Conservation (phyloP, 2,329 filamentous ascomycete genomes). For the Elsinoe fawcettii region DNA sequence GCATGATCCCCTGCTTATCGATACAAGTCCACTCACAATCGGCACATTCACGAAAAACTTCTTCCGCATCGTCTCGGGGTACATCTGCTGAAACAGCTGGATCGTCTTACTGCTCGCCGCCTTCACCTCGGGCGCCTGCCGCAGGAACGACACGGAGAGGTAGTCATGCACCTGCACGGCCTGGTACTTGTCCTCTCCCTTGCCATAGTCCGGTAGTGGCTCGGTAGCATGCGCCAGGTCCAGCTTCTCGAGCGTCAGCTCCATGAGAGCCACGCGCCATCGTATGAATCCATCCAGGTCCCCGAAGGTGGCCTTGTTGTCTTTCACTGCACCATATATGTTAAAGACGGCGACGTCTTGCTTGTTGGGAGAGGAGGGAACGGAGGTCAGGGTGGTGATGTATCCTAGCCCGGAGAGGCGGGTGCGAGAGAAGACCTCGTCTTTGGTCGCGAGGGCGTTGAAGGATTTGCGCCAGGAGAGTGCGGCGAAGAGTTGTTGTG, state of each 20-base stretch:
- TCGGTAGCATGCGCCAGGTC: constrained; percentile 60
- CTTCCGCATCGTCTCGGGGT: constrained; percentile 79
- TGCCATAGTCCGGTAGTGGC: constrained; percentile 60
- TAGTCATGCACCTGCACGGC: constrained; percentile 94
- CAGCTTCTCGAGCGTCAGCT: constrained; percentile 69
- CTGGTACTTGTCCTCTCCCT: constrained; percentile 70
- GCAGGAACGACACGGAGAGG: constrained; percentile 75
- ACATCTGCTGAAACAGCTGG: constrained; percentile 68
- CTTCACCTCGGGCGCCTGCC: constrained; percentile 69
- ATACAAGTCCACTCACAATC: constrained; percentile 32
- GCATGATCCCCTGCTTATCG: not conserved
- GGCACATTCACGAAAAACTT: constrained; percentile 98
- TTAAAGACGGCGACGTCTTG: constrained; percentile 80
- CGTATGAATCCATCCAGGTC: constrained; percentile 78
- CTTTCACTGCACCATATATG: constrained; percentile 81
- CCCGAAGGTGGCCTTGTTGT: constrained; percentile 72
- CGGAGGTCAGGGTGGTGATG: constrained; percentile 60
- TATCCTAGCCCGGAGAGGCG: constrained; percentile 78
- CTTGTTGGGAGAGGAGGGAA: constrained; percentile 45
- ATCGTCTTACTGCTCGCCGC: constrained; percentile 73
- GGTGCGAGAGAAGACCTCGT: constrained; percentile 53
- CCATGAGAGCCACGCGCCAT: constrained; percentile 89
- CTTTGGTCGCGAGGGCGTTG: constrained; percentile 59
- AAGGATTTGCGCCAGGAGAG: constrained; percentile 75
- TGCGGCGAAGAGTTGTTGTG: constrained; percentile 69